phyloP scores from a whole-genome alignment of 2,329 filamentous ascomycete species.

The Neoascochyta sp. region DNA sequence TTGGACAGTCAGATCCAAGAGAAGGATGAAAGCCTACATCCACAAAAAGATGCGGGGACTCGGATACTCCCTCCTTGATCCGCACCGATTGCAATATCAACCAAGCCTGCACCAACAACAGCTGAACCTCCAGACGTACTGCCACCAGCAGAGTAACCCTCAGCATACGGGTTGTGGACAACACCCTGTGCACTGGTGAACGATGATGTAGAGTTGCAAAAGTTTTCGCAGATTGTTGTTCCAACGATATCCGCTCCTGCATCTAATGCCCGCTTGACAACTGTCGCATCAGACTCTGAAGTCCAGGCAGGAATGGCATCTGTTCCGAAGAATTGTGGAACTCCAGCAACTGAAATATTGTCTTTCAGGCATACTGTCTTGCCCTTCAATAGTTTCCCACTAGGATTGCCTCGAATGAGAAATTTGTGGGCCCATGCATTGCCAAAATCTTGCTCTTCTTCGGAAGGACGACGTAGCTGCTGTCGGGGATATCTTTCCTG shows the following conservation, averaged over 20 bases:
- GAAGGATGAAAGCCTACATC: constrained; percentile 16
- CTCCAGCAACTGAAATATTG: constrained; percentile 52
- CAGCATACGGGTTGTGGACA: constrained; percentile 43
- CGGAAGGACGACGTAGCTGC: constrained; percentile 41
- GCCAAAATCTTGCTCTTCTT: constrained; percentile 37
- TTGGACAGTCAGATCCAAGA: background rate
- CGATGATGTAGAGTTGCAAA: constrained; percentile 49
- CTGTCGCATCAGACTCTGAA: constrained; percentile 52
- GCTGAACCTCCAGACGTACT: constrained; percentile 45
- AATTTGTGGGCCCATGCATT: constrained; percentile 53
- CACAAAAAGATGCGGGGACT: constrained; percentile 38
- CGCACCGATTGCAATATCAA: constrained; percentile 39
- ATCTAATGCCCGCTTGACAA: constrained; percentile 51
- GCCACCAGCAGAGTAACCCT: constrained; percentile 49
- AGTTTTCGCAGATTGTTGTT: constrained; percentile 54
- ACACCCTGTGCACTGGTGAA: constrained; percentile 45
- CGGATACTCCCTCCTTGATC: constrained; percentile 42
- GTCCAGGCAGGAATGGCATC: constrained; percentile 49
- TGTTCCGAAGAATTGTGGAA: constrained; percentile 53
- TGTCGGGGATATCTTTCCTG: constrained; percentile 45
- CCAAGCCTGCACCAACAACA: constrained; percentile 42
- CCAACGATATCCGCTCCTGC: constrained; percentile 51
- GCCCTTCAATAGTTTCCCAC: constrained; percentile 18
- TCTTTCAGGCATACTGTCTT: constrained; percentile 51
- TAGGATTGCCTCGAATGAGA: constrained; percentile 39